Percentiles rank a stretch among this genome's conserved stretches.
These are phyloP conservation scores for Diaporthe ilicicola DNA, from an alignment of 2,329 filamentous ascomycete genomes.

Conservation along the genomic window DNA sequence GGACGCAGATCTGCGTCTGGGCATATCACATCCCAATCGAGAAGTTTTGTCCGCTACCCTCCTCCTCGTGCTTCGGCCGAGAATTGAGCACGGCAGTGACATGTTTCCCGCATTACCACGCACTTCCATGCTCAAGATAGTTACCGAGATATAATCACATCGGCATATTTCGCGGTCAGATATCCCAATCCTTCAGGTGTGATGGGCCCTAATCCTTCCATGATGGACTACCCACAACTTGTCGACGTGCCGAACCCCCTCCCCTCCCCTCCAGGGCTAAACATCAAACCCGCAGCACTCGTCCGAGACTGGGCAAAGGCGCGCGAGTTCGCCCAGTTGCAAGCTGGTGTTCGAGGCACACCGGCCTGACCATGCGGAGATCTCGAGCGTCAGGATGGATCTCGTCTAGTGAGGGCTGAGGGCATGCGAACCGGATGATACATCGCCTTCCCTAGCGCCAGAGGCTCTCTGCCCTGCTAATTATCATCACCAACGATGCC, in stretches of 20 bases:
- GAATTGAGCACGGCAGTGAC: neutral
- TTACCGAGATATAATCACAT: neutral
- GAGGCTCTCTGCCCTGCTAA: conserved; percentile 5
- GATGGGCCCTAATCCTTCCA: no score
- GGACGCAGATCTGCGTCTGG: conserved; percentile 14
- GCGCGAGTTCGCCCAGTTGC: conserved; percentile 11
- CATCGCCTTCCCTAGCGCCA: conserved; percentile 9
- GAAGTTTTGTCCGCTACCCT: conserved; percentile 3
- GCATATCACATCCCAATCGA: conserved; percentile 13
- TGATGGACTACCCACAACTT: no score
- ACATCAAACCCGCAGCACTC: no score
- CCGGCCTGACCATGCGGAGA: conserved; percentile 7
- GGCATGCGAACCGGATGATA: conserved; percentile 16
- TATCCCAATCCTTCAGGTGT: neutral
- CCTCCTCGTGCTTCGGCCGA: neutral
- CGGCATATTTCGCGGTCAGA: neutral
- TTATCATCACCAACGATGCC: conserved; percentile 47
- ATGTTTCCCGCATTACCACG: neutral
- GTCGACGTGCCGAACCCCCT: no score
- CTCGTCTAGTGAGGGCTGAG: neutral
- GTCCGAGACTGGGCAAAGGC: neutral
- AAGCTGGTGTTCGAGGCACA: conserved; percentile 14
- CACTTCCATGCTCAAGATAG: neutral
- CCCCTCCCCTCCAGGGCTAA: no score
- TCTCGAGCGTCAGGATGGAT: conserved; percentile 1